These are phyloP conservation scores for Citeromyces nyonsensis DNA, from an alignment of 805 yeast species.

Conservation along the genomic window DNA sequence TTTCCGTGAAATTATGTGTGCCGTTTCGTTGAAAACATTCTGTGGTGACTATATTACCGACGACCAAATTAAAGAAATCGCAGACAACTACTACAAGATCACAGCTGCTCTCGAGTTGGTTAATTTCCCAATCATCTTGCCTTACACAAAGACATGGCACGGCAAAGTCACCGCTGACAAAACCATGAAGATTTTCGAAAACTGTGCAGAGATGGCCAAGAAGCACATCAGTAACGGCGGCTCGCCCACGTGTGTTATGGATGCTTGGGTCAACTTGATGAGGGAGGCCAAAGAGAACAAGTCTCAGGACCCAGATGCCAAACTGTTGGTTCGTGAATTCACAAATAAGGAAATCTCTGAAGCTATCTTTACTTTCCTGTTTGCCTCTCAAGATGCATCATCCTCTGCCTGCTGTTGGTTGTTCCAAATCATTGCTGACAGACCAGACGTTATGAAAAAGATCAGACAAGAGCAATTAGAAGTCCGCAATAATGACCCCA, in stretches of 20 bases:
- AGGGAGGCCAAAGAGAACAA: constrained; percentile 42
- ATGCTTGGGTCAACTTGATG: constrained; percentile 88
- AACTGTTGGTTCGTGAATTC: constrained; percentile 63
- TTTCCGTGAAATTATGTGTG: constrained; percentile 93
- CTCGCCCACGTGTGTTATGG: constrained; percentile 79
- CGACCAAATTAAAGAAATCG: constrained; percentile 73
- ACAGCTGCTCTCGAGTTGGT: constrained; percentile 96
- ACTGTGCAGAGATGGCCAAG: constrained; percentile 82
- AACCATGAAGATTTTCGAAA: constrained; percentile 84
- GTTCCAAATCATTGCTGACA: constrained; percentile 89
- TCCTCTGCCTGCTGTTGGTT: constrained; percentile 97
- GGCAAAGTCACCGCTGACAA: constrained; percentile 88
- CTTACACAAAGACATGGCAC: constrained; percentile 96
- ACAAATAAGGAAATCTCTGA: constrained; percentile 87
- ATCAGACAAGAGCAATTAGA: constrained; percentile 84
- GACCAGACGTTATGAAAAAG: constrained; percentile 80
- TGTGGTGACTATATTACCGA: constrained; percentile 93
- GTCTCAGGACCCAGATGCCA: constrained; percentile 33
- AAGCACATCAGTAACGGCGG: constrained; percentile 62
- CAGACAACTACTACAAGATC: constrained; percentile 83
- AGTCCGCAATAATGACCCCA: constrained; percentile 68
- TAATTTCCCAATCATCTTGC: constrained; percentile 92
- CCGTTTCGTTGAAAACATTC: constrained; percentile 81
- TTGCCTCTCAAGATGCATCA: constrained; percentile 97
- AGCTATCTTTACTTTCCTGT: constrained; percentile 89